Conservation (phyloP, 805 yeast species). For the Ascoidea rubescens region DNA sequence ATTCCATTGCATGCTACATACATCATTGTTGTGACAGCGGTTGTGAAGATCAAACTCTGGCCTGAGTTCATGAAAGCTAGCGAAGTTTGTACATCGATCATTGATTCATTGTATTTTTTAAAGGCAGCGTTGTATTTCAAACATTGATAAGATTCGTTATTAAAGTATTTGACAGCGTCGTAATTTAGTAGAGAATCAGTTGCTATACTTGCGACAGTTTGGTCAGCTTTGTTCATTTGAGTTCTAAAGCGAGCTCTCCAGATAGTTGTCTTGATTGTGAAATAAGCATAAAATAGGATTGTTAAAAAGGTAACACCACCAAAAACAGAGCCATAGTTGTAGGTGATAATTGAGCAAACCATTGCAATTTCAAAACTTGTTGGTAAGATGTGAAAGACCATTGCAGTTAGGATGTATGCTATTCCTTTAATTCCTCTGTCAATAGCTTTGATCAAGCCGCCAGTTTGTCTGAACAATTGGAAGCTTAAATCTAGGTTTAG, state of each 20-base stretch:
- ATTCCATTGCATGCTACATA: slow-evolving; percentile 95
- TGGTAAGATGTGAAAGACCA: slow-evolving; percentile 94
- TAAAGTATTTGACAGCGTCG: slow-evolving; percentile 90
- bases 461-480: slow-evolving; percentile 86
- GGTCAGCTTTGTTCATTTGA: slow-evolving; percentile 84
- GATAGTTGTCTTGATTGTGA: slow-evolving; percentile 85
- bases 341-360: slow-evolving; percentile 87
- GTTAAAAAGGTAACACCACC: slow-evolving; percentile 83
- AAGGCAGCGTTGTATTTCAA: slow-evolving; percentile 68
- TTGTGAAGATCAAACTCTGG: slow-evolving; percentile 67
- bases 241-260: slow-evolving; percentile 93
- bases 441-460: slow-evolving; percentile 90
- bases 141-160: slow-evolving; percentile 74
- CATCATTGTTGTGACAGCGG: slow-evolving; percentile 94
- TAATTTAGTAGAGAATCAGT: slow-evolving; percentile 86
- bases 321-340: slow-evolving; percentile 78
- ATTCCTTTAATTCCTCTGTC: slow-evolving; percentile 98
- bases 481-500: slow-evolving; percentile 76
- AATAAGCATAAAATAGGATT: slow-evolving; percentile 76
- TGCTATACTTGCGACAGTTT: slow-evolving; percentile 86
- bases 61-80: slow-evolving; percentile 69
- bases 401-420: slow-evolving; percentile 79
- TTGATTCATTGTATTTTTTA: slow-evolving; percentile 50
- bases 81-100: slow-evolving; percentile 74
- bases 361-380: slow-evolving; percentile 82